A percentile compares a stretch with the other conserved stretches of the same genome.
Conservation (phyloP, 2,329 filamentous ascomycete species). For the Huntiella abstrusa region DNA sequence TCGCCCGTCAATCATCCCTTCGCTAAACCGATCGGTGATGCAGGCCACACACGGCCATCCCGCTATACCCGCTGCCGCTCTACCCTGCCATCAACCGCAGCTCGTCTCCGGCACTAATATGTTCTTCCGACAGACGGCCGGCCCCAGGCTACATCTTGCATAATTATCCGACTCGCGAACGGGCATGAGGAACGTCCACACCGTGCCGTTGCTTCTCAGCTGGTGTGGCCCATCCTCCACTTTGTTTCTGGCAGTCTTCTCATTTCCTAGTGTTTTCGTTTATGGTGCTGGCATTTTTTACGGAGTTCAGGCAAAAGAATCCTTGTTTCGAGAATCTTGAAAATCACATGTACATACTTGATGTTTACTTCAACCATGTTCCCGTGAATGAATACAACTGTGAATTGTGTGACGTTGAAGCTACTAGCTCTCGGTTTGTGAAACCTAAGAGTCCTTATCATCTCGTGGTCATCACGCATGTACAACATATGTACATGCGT, state of each 20-base stretch:
- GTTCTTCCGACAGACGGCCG: slow-evolving; percentile 1
- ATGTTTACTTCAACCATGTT: background rate
- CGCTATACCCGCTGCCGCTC: background rate
- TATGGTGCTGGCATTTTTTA: slow-evolving; percentile 11
- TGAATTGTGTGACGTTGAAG: no score
- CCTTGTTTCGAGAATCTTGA: slow-evolving; percentile 8
- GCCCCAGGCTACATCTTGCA: background rate
- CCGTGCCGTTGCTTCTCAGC: background rate
- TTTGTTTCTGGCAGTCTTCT: slow-evolving; percentile 3
- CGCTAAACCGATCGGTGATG: background rate
- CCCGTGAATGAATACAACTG: no score
- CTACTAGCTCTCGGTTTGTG: no score
- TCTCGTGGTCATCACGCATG: background rate
- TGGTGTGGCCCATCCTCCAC: background rate
- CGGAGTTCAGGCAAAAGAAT: slow-evolving; percentile 12
- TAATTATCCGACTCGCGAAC: no score
- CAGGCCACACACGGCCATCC: background rate
- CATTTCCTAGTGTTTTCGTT: slow-evolving; percentile 7
- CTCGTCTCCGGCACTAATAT: background rate
- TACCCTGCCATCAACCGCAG: background rate
- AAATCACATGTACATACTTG: slow-evolving; percentile 4
- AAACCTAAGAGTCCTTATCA: background rate
- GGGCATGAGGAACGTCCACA: no score
- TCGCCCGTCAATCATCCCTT: background rate
- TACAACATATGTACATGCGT: background rate